Percentiles rank a stretch among this genome's conserved stretches.
These are phyloP conservation scores for Odonthalia washingtoniensis DNA, from an alignment of 31 red algal genomes.

Conservation along the genomic window DNA sequence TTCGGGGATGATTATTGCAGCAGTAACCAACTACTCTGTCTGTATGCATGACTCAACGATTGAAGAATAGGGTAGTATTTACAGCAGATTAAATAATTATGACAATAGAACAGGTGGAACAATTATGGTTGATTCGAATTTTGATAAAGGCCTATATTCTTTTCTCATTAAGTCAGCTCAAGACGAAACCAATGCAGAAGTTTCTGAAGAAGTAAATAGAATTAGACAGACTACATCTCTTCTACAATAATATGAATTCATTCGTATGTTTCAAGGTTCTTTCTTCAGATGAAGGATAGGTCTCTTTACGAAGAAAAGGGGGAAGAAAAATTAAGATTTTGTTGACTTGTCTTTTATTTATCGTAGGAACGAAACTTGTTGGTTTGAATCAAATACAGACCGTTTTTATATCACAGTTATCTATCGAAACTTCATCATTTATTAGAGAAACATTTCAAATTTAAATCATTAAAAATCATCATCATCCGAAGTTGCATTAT, in stretches of 20 bases:
- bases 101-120: background rate
- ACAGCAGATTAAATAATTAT: background rate
- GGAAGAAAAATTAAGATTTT: constrained; percentile 1
- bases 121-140: background rate
- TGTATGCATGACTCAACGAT: constrained; percentile 16
- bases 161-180: background rate
- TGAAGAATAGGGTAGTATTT: background rate
- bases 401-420: background rate
- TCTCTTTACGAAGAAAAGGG: constrained; percentile 6
- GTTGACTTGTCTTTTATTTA: constrained; percentile 14
- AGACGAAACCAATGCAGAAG: background rate
- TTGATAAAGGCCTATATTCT: background rate
- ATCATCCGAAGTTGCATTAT: background rate
- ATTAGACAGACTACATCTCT: constrained; percentile 6
- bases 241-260: constrained; percentile 8
- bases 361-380: constrained; percentile 4
- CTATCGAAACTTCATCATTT: background rate
- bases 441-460: background rate
- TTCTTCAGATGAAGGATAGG: background rate
- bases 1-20: background rate
- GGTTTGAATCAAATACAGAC: constrained; percentile 33
- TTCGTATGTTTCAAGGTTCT: background rate
- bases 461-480: background rate
- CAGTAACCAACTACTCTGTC: background rate
- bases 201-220: background rate